phyloP scores from a whole-genome alignment of 108 stramenopile species.

The Nitzschia putrida region DNA sequence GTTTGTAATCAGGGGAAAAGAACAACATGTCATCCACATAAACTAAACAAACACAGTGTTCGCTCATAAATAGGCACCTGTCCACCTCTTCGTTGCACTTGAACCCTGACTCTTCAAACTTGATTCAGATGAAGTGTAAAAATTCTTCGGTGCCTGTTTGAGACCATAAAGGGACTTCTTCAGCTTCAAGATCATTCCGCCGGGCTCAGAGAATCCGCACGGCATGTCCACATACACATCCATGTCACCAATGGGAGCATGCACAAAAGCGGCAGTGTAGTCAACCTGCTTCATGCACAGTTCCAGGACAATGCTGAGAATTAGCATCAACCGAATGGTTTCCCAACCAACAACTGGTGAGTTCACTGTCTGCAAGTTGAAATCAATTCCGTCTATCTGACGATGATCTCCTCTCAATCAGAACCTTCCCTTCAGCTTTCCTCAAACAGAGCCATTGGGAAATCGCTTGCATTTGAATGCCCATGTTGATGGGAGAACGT shows the following conservation, averaged over 20 bases:
- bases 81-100: slow-evolving; percentile 20
- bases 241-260: slow-evolving; percentile 6
- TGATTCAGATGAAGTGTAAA: slow-evolving; percentile 31
- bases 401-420: slow-evolving; percentile 58
- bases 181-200: slow-evolving; percentile 2
- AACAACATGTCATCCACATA: slow-evolving; percentile 23
- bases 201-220: slow-evolving; percentile 6
- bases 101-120: slow-evolving; percentile 19
- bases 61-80: slow-evolving; percentile 54
- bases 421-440: slow-evolving; percentile 62
- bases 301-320: slow-evolving; percentile 23
- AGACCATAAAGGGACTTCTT: slow-evolving; percentile 33
- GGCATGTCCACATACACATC: slow-evolving; percentile 19
- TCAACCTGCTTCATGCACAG: slow-evolving; percentile 48
- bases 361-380: slow-evolving; percentile 54
- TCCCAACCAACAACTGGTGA: slow-evolving; percentile 59
- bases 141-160: slow-evolving; percentile 28
- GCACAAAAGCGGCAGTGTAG: no score
- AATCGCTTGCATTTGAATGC: slow-evolving; percentile 40
- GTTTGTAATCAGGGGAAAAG: background rate
- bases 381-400: slow-evolving; percentile 63
- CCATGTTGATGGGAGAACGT: slow-evolving; percentile 8
- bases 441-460: slow-evolving; percentile 43
- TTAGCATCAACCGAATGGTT: slow-evolving; percentile 38
- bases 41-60: slow-evolving; percentile 24